Conservation (phyloP, 208 protist species). For the Trypanosoma lewisi region DNA sequence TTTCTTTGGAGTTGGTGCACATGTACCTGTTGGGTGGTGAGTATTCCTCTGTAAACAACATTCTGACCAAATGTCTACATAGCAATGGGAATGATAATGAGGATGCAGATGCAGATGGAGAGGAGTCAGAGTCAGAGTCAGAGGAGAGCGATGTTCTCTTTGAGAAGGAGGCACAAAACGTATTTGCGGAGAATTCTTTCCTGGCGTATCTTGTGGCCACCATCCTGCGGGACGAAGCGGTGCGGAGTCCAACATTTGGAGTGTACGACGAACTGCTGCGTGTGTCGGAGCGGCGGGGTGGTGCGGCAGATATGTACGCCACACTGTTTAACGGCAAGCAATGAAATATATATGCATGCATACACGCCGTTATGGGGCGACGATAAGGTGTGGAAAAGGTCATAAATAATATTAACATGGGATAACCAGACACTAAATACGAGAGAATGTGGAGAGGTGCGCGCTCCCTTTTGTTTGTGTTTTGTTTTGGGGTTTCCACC, state of each 20-base stretch:
- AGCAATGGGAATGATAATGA: slow-evolving; percentile 13
- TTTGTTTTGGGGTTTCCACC: too few species aligned
- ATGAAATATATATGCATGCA: too few species aligned
- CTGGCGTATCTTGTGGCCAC: slow-evolving; percentile 35
- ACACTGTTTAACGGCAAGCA: slow-evolving; percentile 11
- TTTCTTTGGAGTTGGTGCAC: background rate
- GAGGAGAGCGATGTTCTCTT: slow-evolving; percentile 75
- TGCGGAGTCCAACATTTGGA: background rate
- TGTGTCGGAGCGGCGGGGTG: slow-evolving; percentile 5
- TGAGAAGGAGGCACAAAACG: slow-evolving; percentile 82
- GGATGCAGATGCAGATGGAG: slow-evolving; percentile 23
- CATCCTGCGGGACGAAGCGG: slow-evolving; percentile 4
- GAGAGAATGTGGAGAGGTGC: too few species aligned
- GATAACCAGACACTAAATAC: too few species aligned
- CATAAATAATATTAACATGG: too few species aligned
- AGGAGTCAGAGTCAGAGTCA: slow-evolving; percentile 18
- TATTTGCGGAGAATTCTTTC: slow-evolving; percentile 72
- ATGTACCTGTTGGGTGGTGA: slow-evolving; percentile 15
- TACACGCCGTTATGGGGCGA: too few species aligned
- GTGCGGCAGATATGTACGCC: slow-evolving; percentile 16
- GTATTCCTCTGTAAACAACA: background rate
- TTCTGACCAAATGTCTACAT: background rate
- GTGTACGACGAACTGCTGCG: slow-evolving; percentile 23
- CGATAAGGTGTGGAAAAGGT: too few species aligned
- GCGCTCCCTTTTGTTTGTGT: too few species aligned